Evolutionary conservation across 495 filamentous ascomycete species (phyloP).

Genomic region (Xylona heveae): DNA sequence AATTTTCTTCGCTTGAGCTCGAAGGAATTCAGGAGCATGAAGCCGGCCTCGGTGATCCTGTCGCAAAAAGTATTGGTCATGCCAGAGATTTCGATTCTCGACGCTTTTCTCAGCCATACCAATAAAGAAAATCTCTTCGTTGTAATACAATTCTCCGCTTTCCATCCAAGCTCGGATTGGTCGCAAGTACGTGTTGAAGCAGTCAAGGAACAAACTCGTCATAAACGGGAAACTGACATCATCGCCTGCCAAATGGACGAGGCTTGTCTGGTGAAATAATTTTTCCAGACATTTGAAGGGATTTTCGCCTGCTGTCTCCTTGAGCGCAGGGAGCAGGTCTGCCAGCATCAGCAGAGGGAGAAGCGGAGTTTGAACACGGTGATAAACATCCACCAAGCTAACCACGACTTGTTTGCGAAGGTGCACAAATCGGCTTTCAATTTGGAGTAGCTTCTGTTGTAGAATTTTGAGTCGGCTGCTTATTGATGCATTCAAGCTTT

Average conservation of each 20-base stretch:
- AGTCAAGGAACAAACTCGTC: constrained; percentile 52
- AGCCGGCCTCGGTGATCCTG: constrained; percentile 27
- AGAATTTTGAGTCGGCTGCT: constrained; percentile 20
- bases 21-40: constrained; percentile 54
- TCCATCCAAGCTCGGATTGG: constrained; percentile 77
- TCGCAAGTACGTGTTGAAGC: constrained; percentile 62
- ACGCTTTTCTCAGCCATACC: constrained; percentile 35
- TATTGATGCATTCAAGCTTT: constrained; percentile 30
- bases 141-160: constrained; percentile 40
- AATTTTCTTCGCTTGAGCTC: constrained; percentile 41
- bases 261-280: constrained; percentile 45
- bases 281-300: constrained; percentile 46
- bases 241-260: constrained; percentile 46
- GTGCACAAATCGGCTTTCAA: constrained; percentile 23
- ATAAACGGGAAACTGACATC: constrained; percentile 34
- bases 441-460: constrained; percentile 20
- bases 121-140: constrained; percentile 57
- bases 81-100: constrained; percentile 49
- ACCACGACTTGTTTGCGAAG: constrained; percentile 14
- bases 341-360: constrained; percentile 32
- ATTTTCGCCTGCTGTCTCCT: constrained; percentile 6
- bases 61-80: constrained; percentile 45
- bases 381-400: constrained; percentile 38
- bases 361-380: constrained; percentile 31
- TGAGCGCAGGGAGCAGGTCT: constrained; percentile 18